Base-by-base conservation (phyloP, 208 protist genomes). In the Acanthamoeba polyphaga region DNA sequence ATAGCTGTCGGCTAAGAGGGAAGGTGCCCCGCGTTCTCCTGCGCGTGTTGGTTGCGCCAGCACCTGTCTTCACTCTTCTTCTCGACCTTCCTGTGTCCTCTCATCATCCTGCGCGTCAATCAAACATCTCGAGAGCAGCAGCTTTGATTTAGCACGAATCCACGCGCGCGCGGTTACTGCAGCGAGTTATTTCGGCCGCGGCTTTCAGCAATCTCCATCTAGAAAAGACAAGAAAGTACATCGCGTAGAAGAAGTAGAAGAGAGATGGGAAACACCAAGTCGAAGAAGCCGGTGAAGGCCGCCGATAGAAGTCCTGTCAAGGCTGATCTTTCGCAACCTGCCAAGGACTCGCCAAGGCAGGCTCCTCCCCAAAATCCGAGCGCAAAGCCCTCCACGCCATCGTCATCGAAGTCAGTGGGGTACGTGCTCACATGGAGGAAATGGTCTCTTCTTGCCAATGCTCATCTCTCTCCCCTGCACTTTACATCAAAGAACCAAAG, bases 221-320 rank as follows among this genome's bases (percentile, higher is more conserved):
- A 3, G 38, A 38, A 38, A 38, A 38, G 38, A 38, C 38, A 38
- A 38, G 38, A 38, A 38, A 10, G 22, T 22, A n/a, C 66, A 27
- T 22, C 66, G 22, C 22, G 3, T 22, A 82, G 10, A 38, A 38
- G 17, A 38, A 38, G 38, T 13, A 15, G 7, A 19, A 4, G 34
- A 27, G 22, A 85, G 38, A 38, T 85, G 76, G 76, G 76, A 27
- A 85, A 85, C 76, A 85, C 76, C 46, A 85, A 85, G 49, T 85
- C 76, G 34, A 85, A 85, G 76, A 85, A 85, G 76, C 19, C 8
- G 72, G 27, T 13, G 12, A 12, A n/a, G 38, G 10, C 17, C 12
- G 68, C 29, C 27, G 29, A 43, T 17, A 85, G 76, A 19, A 85
- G 46, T 58, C 76, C 76, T 43, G 53, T 43, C 5, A 85, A 85